Conservation (phyloP, 345 rosid genomes). For the Rhodamnia argentea region DNA sequence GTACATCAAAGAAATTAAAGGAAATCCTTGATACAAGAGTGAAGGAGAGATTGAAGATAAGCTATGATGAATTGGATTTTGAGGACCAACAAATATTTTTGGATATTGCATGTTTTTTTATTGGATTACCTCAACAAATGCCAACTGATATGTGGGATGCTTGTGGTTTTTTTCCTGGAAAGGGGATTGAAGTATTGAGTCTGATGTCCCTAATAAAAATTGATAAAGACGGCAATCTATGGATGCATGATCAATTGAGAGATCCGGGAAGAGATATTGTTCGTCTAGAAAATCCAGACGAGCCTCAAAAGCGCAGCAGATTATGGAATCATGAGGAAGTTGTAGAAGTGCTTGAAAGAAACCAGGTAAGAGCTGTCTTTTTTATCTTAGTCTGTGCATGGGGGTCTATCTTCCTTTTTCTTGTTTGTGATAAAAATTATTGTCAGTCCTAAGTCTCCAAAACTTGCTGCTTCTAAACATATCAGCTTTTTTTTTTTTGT, state of each 20-base stretch:
- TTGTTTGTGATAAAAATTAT: too few relatives aligned
- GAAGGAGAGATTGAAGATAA: neutral
- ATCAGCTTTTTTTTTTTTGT: neutral
- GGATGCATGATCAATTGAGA: neutral
- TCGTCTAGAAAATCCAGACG: neutral
- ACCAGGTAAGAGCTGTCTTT: neutral
- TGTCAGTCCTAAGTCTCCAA: neutral
- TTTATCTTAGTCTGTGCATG: too few relatives aligned
- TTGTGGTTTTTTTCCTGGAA: neutral
- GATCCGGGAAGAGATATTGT: neutral
- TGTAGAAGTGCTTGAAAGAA: neutral
- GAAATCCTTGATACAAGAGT: neutral
- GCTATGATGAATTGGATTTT: accelerated
- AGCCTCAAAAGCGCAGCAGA: neutral
- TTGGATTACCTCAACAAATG: neutral
- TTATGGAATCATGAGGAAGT: neutral
- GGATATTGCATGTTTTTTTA: neutral
- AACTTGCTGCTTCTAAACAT: neutral
- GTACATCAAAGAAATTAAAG: neutral
- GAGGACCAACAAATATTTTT: neutral
- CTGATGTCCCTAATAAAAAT: neutral
- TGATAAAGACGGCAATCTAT: neutral
- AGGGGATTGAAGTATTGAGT: neutral
- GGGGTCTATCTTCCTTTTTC: too few relatives aligned
- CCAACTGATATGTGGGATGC: neutral